A percentile compares a stretch with the other conserved stretches of the same genome.
These are phyloP conservation scores for Earliella scabrosa DNA, from an alignment of 1,284 basidiomycete species.

Conservation along the genomic window DNA sequence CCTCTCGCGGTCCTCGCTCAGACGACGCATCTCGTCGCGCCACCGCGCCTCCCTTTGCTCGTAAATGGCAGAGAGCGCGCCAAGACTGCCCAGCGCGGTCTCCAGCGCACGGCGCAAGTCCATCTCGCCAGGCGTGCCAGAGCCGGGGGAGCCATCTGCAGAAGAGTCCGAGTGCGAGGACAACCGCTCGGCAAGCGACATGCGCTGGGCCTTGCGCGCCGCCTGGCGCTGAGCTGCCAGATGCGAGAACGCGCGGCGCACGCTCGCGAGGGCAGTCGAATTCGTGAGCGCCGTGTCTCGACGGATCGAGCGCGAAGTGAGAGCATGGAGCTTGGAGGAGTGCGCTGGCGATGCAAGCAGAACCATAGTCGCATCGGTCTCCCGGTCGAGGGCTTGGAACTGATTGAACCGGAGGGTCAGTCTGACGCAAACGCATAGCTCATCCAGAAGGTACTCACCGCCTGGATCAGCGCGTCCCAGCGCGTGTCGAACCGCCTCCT, in stretches of 20 bases:
- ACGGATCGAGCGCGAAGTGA: constrained; percentile 70
- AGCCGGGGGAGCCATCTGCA: constrained; percentile 58
- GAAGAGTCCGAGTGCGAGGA: constrained; percentile 43
- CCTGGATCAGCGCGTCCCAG: constrained; percentile 74
- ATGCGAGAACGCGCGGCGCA: constrained; percentile 60
- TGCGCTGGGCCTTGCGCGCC: constrained; percentile 48
- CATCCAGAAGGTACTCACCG: constrained; percentile 48
- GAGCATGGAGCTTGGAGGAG: constrained; percentile 60
- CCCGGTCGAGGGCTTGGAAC: constrained; percentile 79
- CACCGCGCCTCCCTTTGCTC: constrained; percentile 69
- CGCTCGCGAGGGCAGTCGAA: constrained; percentile 51
- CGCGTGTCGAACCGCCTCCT: constrained; percentile 71
- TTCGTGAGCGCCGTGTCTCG: constrained; percentile 51
- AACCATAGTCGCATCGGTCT: constrained; percentile 78
- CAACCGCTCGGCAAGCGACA: constrained; percentile 63
- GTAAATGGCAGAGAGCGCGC: constrained; percentile 63
- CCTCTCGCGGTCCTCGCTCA: constrained; percentile 67
- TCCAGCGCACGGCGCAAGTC: constrained; percentile 68
- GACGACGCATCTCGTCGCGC: constrained; percentile 68
- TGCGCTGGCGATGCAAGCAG: constrained; percentile 76
- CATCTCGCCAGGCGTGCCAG: constrained; percentile 56
- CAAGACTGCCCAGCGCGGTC: constrained; percentile 66
- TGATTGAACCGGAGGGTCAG: constrained; percentile 34
- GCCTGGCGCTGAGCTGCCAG: constrained; percentile 60
- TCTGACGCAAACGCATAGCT: constrained; percentile 6